Base-by-base conservation (phyloP, 2,329 filamentous ascomycete species). In the Neonectria magnoliae region DNA sequence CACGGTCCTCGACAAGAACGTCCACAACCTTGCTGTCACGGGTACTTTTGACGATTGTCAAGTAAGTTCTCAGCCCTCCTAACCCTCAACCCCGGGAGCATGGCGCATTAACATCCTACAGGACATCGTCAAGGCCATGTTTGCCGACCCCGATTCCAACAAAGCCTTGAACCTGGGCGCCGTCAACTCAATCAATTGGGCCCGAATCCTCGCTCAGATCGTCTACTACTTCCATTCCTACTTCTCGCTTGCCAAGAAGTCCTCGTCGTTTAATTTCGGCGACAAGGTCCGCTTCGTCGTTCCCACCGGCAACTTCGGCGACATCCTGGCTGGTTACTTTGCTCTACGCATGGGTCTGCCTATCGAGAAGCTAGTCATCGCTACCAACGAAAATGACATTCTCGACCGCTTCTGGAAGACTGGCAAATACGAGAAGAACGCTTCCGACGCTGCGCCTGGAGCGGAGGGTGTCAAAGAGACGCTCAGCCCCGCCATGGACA, bases 371-470 rank as follows among this genome's bases (percentile, higher is more conserved):
- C 88, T 99, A 33, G 89, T 97, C 73, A 91, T 98, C 61, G 93
- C 95, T 0, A 98, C 95, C 56, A 98, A 98, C 79, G 94, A 97
- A 81, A 99, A 99, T 81, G 96, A 98, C 75, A 98, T 98, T 66
- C 87, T 99, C 11, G 88, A 98, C 80, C 89, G 96, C 36, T 99
- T 99, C 86, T 98, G 93, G 92, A 91, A 92, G 82, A 92, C 91
- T 0, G 93, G 95, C 42, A 86, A 87, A 70, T 98, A 98, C 81
- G 93, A 96, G 83, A 98, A 98, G 86, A 87, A 94, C 74, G 83
- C 89, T 2, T 84, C 88, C n/a, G 44, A 42, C 29, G 20, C 8
- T 81, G 85, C 36, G 59, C 88, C 94, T 45, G 78, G 86, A 9
- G 83, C 87, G 7, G 86, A 91, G 67, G 88, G 88, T 6, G 83